These are phyloP conservation scores for Venturia carpophila DNA, from an alignment of 2,329 filamentous ascomycete species.

Conservation along the genomic window DNA sequence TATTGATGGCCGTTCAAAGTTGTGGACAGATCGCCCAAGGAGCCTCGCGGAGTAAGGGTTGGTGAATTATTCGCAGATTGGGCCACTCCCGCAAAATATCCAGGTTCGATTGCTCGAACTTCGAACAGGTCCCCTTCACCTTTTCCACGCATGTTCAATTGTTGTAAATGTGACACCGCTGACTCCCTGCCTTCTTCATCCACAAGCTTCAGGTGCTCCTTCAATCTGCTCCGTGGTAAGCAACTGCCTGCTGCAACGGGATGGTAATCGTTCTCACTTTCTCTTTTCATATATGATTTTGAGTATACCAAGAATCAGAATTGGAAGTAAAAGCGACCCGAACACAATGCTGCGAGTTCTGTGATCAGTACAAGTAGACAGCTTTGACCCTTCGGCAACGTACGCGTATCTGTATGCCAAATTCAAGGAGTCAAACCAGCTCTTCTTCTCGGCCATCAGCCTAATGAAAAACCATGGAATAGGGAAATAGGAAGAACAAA, in stretches of 20 bases:
- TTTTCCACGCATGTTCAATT: conserved; percentile 9
- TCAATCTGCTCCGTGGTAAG: conserved; percentile 13
- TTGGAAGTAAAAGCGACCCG: conserved; percentile 26
- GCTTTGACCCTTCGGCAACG: background rate
- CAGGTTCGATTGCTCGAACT: conserved; percentile 35
- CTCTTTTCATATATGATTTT: conserved; percentile 31
- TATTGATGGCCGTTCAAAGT: background rate
- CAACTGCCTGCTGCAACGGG: background rate
- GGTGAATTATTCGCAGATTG: conserved; percentile 25
- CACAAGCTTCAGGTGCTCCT: conserved; percentile 25
- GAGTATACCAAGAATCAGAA: conserved; percentile 28
- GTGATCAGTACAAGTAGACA: conserved; percentile 8
- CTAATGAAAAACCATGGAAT: background rate
- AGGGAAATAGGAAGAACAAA: background rate
- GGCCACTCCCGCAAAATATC: conserved; percentile 34
- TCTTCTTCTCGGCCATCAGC: conserved; percentile 1
- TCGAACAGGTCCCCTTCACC: conserved; percentile 33
- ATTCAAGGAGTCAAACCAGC: conserved; percentile 13
- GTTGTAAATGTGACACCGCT: conserved; percentile 28
- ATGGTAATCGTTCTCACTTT: conserved; percentile 26
- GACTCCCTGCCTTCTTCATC: conserved; percentile 30
- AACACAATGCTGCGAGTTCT: conserved; percentile 29
- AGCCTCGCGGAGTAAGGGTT: background rate
- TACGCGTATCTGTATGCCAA: conserved; percentile 17
- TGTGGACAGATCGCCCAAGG: background rate